phyloP scores from a whole-genome alignment of 164 flowering plant species.

The Kingdonia uniflora region DNA sequence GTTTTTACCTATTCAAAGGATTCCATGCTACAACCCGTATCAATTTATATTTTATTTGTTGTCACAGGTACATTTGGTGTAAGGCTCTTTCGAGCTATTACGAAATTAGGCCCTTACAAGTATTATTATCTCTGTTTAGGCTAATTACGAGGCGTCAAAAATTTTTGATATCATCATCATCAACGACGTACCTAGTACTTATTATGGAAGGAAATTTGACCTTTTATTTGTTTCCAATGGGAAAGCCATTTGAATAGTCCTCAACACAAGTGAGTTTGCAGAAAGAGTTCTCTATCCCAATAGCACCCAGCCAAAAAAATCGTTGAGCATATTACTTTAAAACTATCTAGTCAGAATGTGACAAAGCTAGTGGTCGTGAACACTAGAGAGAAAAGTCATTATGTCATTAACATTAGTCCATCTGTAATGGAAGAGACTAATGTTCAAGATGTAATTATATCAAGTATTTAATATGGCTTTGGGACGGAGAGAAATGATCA shows the following conservation, averaged over 20 bases:
- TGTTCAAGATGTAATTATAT: constrained; percentile 12
- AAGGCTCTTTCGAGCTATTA: too few species aligned
- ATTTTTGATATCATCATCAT: constrained; percentile 31
- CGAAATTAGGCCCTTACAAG: too few species aligned
- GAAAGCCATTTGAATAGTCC: constrained; percentile 31
- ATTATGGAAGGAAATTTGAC: constrained; percentile 23
- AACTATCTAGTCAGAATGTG: constrained; percentile 15
- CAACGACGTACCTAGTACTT: constrained; percentile 23
- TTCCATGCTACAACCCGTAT: too few species aligned
- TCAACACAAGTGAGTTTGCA: constrained; percentile 23
- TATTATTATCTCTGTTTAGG: constrained; percentile 40
- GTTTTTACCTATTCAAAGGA: too few species aligned
- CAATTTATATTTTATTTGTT: too few species aligned
- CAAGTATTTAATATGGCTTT: constrained; percentile 32
- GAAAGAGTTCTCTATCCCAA: constrained; percentile 26
- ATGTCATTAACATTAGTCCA: constrained; percentile 12
- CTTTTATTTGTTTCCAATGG: constrained; percentile 45
- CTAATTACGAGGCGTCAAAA: constrained; percentile 48
- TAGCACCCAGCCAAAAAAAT: constrained; percentile 16
- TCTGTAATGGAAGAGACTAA: constrained; percentile 16
- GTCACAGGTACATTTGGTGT: too few species aligned
- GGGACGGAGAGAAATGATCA: constrained; percentile 20
- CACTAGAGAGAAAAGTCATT: constrained; percentile 11
- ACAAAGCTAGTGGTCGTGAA: not conserved
- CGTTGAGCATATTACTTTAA: constrained; percentile 22